Evolutionary conservation across 495 filamentous ascomycete genomes (phyloP).

Genomic region (Xylona heveae): DNA sequence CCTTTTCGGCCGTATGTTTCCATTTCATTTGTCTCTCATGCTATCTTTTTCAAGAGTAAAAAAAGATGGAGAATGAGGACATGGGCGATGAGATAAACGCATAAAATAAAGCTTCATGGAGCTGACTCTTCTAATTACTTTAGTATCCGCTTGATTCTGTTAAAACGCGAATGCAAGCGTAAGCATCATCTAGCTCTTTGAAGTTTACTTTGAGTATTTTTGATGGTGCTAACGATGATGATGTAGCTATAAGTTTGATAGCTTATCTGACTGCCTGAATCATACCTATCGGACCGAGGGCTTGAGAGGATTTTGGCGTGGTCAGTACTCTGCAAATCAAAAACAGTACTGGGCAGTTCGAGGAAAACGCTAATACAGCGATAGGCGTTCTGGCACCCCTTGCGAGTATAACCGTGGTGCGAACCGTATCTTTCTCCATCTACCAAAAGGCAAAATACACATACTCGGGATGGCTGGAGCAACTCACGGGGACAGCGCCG

Average conservation of each 20-base stretch:
- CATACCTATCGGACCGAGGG: conserved; percentile 56
- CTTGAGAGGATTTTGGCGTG: conserved; percentile 56
- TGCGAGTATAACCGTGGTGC: conserved; percentile 69
- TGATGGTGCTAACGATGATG: conserved; percentile 2
- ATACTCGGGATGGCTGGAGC: conserved; percentile 41
- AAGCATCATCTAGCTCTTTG: conserved; percentile 10
- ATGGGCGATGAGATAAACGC: too few species aligned
- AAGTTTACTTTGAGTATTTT: background rate
- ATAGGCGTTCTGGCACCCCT: conserved; percentile 61
- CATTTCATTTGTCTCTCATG: too few species aligned
- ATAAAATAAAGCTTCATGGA: too few species aligned
- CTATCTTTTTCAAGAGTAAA: too few species aligned
- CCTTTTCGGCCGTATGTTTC: conserved; percentile 40
- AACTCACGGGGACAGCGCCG: conserved; percentile 44
- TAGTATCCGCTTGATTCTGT: conserved; percentile 67
- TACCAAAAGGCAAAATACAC: conserved; percentile 69
- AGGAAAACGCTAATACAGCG: too few species aligned
- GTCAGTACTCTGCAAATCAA: conserved; percentile 17
- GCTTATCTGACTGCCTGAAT: conserved; percentile 43
- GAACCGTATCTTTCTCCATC: conserved; percentile 82
- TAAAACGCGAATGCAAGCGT: conserved; percentile 68
- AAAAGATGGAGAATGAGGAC: too few species aligned
- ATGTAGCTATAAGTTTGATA: conserved; percentile 44
- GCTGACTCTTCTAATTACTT: background rate
- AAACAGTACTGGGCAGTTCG: too few species aligned